Evolutionary conservation across 2,329 filamentous ascomycete genomes (phyloP), one percentile per base, ranked within the genome.

Genomic region (Fusarium liriodendri): DNA sequence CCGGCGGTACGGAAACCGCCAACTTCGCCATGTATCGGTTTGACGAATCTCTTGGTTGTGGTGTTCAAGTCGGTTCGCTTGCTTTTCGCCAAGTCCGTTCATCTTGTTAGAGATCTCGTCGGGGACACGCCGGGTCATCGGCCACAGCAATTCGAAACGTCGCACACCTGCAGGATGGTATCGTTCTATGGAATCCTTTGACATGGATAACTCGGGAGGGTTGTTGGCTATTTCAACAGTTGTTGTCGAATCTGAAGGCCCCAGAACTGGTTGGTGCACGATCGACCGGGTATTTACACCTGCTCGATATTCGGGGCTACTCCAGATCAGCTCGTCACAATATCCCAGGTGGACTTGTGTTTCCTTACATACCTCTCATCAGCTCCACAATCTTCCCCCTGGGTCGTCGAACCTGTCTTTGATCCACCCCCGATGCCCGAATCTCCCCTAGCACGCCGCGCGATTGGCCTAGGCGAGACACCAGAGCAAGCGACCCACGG

Each of bases 301-400:
- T 59, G 54, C 60, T 72, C 29, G 57, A 71, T 52, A 29, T 64
- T 70, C 33, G 63, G 40, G 45, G 60, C 64, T 64, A 70, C 67
- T 66, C 60, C 65, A 76, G 67, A 62, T 59, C 57, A 62, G 45
- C 62, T 52, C 25, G 57, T 54, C 61, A 29, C 33, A 57, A 64
- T 61, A 62, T 59, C 54, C 59, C 60, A 67, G 67, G 76, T 61
- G 77, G 77, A 72, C 67, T 76, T 74, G 42, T 66, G 69, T 69
- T 77, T 72, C 77, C 59, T 79, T 79, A 76, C 77, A 79, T 79
- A 79, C 73, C 70, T 78, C 63, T 69, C 40, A 50, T 32, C 47
- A 69, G 73, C 72, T 80, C 78, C 78, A 80, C 79, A 69, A 68
- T 70, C 59, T 64, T 42, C 57, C 72, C 71, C 65, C 68, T 72